Percentiles rank a stretch among this genome's conserved stretches.
Evolutionary conservation across 2,329 filamentous ascomycete genomes (phyloP).

Genomic region (Pseudovirgaria hyperparasitica): DNA sequence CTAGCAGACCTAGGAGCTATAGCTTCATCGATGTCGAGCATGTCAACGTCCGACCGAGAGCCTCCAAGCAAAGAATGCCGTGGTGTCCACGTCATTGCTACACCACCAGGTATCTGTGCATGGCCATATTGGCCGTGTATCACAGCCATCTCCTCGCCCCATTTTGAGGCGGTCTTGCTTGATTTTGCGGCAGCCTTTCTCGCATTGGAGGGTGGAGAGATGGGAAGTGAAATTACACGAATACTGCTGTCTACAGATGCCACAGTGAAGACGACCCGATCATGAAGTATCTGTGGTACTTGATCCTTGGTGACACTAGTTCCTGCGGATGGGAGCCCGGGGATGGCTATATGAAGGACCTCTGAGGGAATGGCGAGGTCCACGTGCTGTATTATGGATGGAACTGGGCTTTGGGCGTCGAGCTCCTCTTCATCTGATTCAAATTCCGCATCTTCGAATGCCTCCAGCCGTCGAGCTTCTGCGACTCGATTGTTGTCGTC

Average conservation of each 20-base stretch:
- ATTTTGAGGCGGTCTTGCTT: constrained; percentile 12
- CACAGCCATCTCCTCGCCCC: constrained; percentile 34
- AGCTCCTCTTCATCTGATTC: constrained; percentile 44
- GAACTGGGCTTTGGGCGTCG: constrained; percentile 43
- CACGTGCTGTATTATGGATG: constrained; percentile 40
- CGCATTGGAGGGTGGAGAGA: constrained; percentile 37
- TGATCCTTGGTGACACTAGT: constrained; percentile 19
- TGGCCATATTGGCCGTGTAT: constrained; percentile 35
- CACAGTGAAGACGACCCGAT: constrained; percentile 40
- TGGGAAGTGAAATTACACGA: constrained; percentile 40
- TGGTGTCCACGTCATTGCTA: constrained; percentile 41
- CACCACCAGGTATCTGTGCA: constrained; percentile 36
- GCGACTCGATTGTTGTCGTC: constrained; percentile 40
- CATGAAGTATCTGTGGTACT: constrained; percentile 34
- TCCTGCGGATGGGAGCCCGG: constrained; percentile 21
- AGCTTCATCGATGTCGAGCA: constrained; percentile 10
- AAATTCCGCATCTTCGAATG: constrained; percentile 27
- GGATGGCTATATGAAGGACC: constrained; percentile 41
- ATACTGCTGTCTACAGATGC: constrained; percentile 45
- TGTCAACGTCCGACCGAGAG: constrained; percentile 17
- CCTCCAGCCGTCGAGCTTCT: constrained; percentile 8
- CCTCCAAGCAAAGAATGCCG: constrained; percentile 2
- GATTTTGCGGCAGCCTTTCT: constrained; percentile 22
- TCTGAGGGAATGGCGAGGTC: constrained; percentile 41
- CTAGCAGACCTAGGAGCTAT: constrained; percentile 9